Evolutionary conservation across 805 yeast species (phyloP).

Genomic region (Kodamaea kaohsiungensis): DNA sequence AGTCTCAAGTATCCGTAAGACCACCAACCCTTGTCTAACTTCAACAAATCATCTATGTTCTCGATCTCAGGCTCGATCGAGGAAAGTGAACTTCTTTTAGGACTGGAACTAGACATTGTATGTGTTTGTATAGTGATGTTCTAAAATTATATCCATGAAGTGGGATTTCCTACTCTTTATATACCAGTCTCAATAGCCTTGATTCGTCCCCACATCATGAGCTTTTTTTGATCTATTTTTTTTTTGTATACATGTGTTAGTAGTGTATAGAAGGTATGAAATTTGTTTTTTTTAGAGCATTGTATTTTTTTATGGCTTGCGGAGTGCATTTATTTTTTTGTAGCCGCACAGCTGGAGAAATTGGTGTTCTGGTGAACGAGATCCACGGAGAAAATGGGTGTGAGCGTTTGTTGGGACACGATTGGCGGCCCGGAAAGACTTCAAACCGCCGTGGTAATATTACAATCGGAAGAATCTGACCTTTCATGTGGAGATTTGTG

Average conservation of each 20-base stretch:
- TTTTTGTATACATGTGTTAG: not conserved
- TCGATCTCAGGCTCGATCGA: constrained; percentile 1
- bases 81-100: constrained; percentile 1
- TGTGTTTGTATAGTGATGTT: not conserved
- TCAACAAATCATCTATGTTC: constrained; percentile 1
- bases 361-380: not conserved
- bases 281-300: not conserved
- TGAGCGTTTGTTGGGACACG: not conserved
- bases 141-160: not conserved
- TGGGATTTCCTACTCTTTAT: not conserved
- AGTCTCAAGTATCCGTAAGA: constrained; percentile 37
- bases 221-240: not conserved
- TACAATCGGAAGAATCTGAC: not conserved
- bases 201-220: constrained; percentile 1
- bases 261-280: not conserved
- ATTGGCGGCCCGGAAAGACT: not conserved
- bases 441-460: not conserved
- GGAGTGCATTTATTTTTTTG: not conserved
- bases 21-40: constrained; percentile 29
- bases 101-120: constrained; percentile 1
- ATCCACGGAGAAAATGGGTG: not conserved
- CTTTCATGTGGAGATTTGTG: not conserved
- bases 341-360: not conserved
- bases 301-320: not conserved
- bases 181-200: not conserved